Evolutionary conservation across 1,139 yeast genomes (phyloP), one percentile per base, ranked within the genome.

Genomic region (Yamadazyma epiphylla): DNA sequence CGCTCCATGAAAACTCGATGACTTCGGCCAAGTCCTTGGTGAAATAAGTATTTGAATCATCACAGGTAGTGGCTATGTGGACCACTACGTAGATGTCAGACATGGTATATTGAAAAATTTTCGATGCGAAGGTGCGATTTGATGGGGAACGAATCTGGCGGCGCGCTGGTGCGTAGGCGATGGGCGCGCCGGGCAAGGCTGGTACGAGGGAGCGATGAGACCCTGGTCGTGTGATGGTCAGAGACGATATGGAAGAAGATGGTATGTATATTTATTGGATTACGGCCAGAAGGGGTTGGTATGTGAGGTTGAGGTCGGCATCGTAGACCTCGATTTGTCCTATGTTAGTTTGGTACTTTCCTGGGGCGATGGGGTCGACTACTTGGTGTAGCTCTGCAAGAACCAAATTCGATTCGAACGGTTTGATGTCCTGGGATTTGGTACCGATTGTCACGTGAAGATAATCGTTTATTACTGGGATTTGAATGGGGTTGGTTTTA

Each of bases 381-480:
- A n/a, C n/a, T n/a, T n/a, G n/a, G n/a, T n/a, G n/a, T 15, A 50
- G 23, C 19, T 29, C 30, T 7, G 29, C 35, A 24, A 61, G 43
- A 2, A 56, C 44, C 0, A 20, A 15, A 31, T 66, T 66, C 3
- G 71, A 60, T 38, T 53, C 46, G 24, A 42, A 39, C 2, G 95
- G 80, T 32, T 58, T 64, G 4, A 74, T 64, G 0, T 64, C 64
- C 0, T 60, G 56, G 4, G 60, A 48, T 4, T 63, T 53, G 0
- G 87, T 74, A 0, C 94, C 96, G 6, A 89, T 49, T 0, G 98
- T 89, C 19, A 89, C 73, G 52, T 91, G 98, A 0, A 82, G 70
- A 36, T 53, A 50, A 29, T 53, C 49, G 45, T 79, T 84, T 2
- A 70, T 56, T 4, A 53, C 37, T 35, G 47, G 47, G 6, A 68